Evolutionary conservation across 106 monocot genomes (phyloP), one percentile per base, ranked within the genome.

Genomic region (Allium fistulosum): DNA sequence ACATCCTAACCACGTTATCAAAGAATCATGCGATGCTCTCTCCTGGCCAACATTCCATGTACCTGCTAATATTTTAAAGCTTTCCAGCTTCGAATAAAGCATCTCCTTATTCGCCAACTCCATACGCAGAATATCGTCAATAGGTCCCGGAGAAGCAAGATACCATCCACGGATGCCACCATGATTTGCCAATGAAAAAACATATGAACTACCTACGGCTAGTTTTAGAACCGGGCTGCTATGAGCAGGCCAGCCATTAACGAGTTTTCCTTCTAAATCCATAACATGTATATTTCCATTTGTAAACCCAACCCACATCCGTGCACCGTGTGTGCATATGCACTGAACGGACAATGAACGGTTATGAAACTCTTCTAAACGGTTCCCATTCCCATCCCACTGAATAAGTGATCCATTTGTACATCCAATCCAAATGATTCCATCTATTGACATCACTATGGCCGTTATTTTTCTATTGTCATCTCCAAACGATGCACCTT

Each of bases 21-120:
- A 51, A 10, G 71, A 71, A 61, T 51, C 50, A 62, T 10, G 71
- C 4, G 61, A 27, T 3, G 71, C 71, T 52, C 51, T 71, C 61
- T 71, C 61, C 52, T 71, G 71, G 8, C 71, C 71, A 8, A 71
- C 71, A 62, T 71, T 71, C 71, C 71, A 71, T 8, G 71, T 71
- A 71, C 71, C 71, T 7, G 51, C 71, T 51, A 71, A 52, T 50
- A 71, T 9, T 48, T 71, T 71, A 62, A 71, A 51, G 3, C 51
- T 62, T 46, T 71, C 71, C 13, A 28, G 1, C 27, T 62, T 71
- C 11, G 51, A 59, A 62, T 71, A 71, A 13, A 62, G 11, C 10
- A 27, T 11, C 27, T 71, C 71, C n/a, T 71, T 71, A 51, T 48
- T 51, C 10, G 49, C 46, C 49, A 71, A 37, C 14, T 71, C 71